Evolutionary conservation across 1,139 yeast species (phyloP), one percentile per base, ranked within the genome.

Genomic region (Pichia inconspicua): DNA sequence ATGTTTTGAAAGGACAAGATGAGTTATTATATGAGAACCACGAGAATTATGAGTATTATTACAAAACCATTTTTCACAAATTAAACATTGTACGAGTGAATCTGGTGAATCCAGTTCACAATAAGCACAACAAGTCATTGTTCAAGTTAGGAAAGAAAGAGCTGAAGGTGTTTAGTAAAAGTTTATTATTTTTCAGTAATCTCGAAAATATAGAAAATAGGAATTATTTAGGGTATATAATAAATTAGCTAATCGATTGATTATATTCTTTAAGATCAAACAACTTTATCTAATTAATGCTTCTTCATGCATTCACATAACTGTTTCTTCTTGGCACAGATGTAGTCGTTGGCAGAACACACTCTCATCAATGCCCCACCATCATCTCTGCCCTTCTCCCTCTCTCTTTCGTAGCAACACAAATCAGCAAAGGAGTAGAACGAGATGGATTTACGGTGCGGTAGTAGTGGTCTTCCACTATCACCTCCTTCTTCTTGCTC

Each of bases 11-110:
- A 86, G 69, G 35, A 88, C 95, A 63, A 89, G 69, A 66, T 90
- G 97, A 17, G 88, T 85, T 15, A 90, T 81, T 32, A 90, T 86
- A 64, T 90, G 97, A 1, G 96, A 84, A 19, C 90, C 80, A 10
- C 77, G 67, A 9, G 37, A 34, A 15, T 60, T 53, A 42, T 72
- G 71, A 50, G 80, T 78, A n/a, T 86, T 76, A 63, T 90, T 90
- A 68, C 97, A 90, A 64, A 90, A 90, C 97, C 97, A 90, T 63
- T 81, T 83, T 59, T 78, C 67, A 66, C 97, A 89, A 5, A 77
- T 72, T 50, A 78, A 77, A 68, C 97, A 90, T 58, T 83, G 80
- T 40, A 85, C 84, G 22, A 89, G 84, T 44, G 84, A 73, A 10
- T 78, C 66, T 0, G 88, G 75, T 6, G 78, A 68, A 54, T 81